These are phyloP conservation scores for Macrolepiota dolichaula DNA, from an alignment of 768 basidiomycete genomes.

Conservation along the genomic window DNA sequence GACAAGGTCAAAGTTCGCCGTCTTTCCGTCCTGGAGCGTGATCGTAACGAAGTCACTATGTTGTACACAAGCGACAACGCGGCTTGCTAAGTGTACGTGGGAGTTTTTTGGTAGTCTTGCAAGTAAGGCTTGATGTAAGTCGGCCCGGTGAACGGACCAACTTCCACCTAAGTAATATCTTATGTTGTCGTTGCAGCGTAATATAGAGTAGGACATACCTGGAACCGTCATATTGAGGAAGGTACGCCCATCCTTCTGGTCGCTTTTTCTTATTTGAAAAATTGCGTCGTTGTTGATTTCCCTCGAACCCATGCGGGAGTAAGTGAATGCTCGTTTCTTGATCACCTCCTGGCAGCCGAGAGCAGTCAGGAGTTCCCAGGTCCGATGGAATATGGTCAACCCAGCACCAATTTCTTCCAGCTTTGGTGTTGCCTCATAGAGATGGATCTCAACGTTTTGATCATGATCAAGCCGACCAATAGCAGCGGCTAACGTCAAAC, in stretches of 20 bases:
- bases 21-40: slow-evolving; percentile 43
- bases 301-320: not conserved
- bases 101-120: slow-evolving; percentile 30
- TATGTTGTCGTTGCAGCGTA: not conserved
- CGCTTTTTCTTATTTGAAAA: slow-evolving; percentile 30
- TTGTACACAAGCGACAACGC: slow-evolving; percentile 37
- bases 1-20: slow-evolving; percentile 46
- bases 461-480: slow-evolving; percentile 24
- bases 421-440: slow-evolving; percentile 36
- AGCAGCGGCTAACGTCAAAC: slow-evolving; percentile 23
- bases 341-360: slow-evolving; percentile 19
- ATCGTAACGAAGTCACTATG: slow-evolving; percentile 19
- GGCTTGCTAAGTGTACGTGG: slow-evolving; percentile 37
- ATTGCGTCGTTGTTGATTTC: slow-evolving; percentile 1
- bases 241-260: slow-evolving; percentile 22
- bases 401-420: slow-evolving; percentile 38
- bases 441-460: slow-evolving; percentile 25
- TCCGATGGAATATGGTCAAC: slow-evolving; percentile 27
- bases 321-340: not conserved
- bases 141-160: slow-evolving; percentile 44
- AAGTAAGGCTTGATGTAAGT: slow-evolving; percentile 46
- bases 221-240: slow-evolving; percentile 25
- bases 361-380: slow-evolving; percentile 24
- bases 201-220: slow-evolving; percentile 15
- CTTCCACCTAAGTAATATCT: not conserved